A percentile compares a stretch with the other conserved stretches of the same genome.
Conservation (phyloP, 129 eudicot species). For the Helichrysum umbraculigerum region DNA sequence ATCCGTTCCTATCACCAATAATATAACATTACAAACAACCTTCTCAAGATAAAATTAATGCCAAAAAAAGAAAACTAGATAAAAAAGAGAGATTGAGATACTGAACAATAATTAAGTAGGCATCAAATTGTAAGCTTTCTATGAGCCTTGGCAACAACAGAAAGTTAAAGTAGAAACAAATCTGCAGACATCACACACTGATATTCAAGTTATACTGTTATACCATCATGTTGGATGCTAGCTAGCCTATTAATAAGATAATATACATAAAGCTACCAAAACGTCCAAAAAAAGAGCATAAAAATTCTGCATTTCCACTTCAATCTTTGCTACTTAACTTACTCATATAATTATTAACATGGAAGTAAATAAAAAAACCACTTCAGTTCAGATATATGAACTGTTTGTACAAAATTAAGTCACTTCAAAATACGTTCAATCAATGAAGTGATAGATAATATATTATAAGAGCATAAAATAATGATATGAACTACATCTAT, state of each 20-base stretch:
- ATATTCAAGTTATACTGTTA: background rate
- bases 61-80: background rate
- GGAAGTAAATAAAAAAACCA: background rate
- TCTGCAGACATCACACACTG: background rate
- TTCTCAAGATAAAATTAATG: background rate
- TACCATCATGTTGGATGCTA: background rate
- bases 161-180: background rate
- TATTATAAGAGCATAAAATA: conserved; percentile 13
- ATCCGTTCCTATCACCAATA: conserved; percentile 59
- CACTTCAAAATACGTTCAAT: background rate
- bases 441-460: background rate
- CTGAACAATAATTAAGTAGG: conserved; percentile 6
- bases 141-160: background rate
- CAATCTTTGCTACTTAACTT: background rate
- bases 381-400: background rate
- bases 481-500: conserved; percentile 6
- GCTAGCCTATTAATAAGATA: background rate
- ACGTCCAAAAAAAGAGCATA: background rate
- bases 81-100: conserved; percentile 7
- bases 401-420: background rate
- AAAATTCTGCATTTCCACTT: background rate
- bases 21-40: conserved; percentile 18
- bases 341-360: background rate
- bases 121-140: background rate
- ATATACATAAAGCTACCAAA: background rate